Conservation (phyloP, 208 protist genomes). For the Herpetomonas samuelpessoai region DNA sequence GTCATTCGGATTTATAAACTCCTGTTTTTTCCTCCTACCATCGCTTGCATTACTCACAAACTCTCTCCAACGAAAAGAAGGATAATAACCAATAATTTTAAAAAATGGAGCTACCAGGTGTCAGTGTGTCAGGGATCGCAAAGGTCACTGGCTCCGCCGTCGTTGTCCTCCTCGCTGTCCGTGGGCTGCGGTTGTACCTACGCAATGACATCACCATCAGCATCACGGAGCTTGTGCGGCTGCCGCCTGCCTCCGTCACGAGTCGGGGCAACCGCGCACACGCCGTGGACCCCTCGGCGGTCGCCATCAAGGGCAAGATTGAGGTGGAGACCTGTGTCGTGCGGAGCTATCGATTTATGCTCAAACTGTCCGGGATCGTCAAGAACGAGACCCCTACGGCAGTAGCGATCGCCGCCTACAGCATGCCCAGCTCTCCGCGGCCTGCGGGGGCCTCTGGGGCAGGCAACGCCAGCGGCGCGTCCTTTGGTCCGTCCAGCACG, state of each 20-base stretch:
- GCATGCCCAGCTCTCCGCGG: constrained; percentile 12
- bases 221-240: constrained; percentile 72
- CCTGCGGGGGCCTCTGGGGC: neutral
- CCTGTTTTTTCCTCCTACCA: too few species aligned
- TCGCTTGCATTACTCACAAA: too few species aligned
- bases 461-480: neutral
- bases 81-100: neutral
- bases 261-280: neutral
- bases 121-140: constrained; percentile 15
- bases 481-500: neutral
- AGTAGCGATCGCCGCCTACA: constrained; percentile 4
- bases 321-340: constrained; percentile 69
- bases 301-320: constrained; percentile 52
- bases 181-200: constrained; percentile 41
- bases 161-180: constrained; percentile 39
- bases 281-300: constrained; percentile 5
- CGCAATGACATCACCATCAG: constrained; percentile 73
- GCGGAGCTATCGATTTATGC: constrained; percentile 72
- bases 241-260: constrained; percentile 27
- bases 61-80: too few species aligned
- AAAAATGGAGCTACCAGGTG: neutral
- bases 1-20: too few species aligned
- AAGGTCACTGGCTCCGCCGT: constrained; percentile 21
- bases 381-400: constrained; percentile 19
- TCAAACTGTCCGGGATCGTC: constrained; percentile 60